These are phyloP conservation scores for Cymbopogon flexuosus DNA, from an alignment of 202 grass and related monocot species.

Conservation along the genomic window DNA sequence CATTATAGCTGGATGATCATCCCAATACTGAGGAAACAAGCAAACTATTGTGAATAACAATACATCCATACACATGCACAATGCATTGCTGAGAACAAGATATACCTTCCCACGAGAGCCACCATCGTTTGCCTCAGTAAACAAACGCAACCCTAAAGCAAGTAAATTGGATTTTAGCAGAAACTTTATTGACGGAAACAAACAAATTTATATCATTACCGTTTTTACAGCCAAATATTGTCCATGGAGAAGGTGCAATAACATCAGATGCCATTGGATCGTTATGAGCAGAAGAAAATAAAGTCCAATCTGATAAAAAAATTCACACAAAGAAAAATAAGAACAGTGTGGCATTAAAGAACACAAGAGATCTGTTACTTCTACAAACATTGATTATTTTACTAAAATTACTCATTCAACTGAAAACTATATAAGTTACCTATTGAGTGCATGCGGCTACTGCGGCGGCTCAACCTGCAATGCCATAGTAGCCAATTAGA, in stretches of 20 bases:
- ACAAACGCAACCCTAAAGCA: constrained; percentile 77
- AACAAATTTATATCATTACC: constrained; percentile 41
- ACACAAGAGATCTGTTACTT: constrained; percentile 3
- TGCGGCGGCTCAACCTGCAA: constrained; percentile 60
- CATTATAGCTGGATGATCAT: constrained; percentile 98
- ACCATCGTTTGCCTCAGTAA: constrained; percentile 83
- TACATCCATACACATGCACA: constrained; percentile 1
- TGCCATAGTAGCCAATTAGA: constrained; percentile 32
- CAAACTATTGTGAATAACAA: constrained; percentile 24
- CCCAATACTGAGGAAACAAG: constrained; percentile 61
- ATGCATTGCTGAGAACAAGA: constrained; percentile 17
- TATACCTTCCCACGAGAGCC: constrained; percentile 72
- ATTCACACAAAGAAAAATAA: constrained; percentile 15
- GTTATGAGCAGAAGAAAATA: constrained; percentile 57
- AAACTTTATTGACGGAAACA: constrained; percentile 16
- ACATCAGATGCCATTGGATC: constrained; percentile 91
- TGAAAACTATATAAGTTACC: constrained; percentile 43
- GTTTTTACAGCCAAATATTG: constrained; percentile 87
- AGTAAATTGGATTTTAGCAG: constrained; percentile 17
- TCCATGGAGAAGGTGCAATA: constrained; percentile 90
- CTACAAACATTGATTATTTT: constrained; percentile 1
- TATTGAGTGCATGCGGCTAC: constrained; percentile 64
- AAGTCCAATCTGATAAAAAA: constrained; percentile 72
- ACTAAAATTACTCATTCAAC: constrained; percentile 13
- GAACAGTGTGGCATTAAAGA: neutral